A percentile compares a stretch with the other conserved stretches of the same genome.
phyloP scores from a whole-genome alignment of 345 rosid genomes.

The Eucalyptus sp. region DNA sequence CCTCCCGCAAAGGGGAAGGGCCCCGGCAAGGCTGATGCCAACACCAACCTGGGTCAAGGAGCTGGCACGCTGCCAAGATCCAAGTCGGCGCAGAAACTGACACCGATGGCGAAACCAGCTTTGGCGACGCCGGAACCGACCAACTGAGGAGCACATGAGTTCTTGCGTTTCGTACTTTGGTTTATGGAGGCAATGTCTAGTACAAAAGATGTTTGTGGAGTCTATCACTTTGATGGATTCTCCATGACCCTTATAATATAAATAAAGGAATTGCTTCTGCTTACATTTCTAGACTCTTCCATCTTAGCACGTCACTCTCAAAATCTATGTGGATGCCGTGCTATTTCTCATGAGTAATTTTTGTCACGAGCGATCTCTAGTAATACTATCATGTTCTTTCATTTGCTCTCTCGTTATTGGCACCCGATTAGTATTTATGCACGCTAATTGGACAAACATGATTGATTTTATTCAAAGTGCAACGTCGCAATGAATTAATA shows the following conservation, averaged over 20 bases:
- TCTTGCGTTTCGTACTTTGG: background rate
- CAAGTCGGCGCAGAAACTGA: background rate
- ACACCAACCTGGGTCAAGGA: background rate
- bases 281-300: background rate
- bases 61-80: background rate
- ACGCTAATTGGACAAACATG: background rate
- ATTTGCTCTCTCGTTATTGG: background rate
- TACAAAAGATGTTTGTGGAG: background rate
- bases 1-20: background rate
- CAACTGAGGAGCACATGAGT: background rate
- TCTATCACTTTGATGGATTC: background rate
- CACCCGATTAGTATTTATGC: background rate
- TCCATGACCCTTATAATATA: background rate
- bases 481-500: rapidly evolving
- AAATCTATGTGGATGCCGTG: background rate
- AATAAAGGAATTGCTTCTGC: background rate
- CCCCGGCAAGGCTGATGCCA: background rate
- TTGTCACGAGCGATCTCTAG: background rate
- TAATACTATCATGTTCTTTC: background rate
- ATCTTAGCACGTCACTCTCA: background rate
- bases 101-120: background rate
- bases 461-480: background rate
- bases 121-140: background rate
- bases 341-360: background rate
- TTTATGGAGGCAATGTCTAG: background rate